Conservation (phyloP, 176 grass and related monocot species). For the Bonia amplexicaulis region DNA sequence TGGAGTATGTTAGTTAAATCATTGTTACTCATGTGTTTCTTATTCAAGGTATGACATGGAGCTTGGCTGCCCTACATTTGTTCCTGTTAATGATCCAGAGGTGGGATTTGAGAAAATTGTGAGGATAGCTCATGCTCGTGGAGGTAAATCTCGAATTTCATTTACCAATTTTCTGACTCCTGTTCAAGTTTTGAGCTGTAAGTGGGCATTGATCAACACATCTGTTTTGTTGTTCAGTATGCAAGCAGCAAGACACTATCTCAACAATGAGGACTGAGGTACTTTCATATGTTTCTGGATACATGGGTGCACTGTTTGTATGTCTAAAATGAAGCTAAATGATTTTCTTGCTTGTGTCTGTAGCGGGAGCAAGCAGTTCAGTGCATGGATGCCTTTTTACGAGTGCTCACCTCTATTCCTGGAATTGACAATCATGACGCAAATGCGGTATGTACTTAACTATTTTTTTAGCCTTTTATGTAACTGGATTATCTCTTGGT, state of each 20-base stretch:
- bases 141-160: constrained; percentile 43
- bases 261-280: constrained; percentile 72
- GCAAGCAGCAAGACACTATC: constrained; percentile 62
- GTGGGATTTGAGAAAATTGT: constrained; percentile 88
- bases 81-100: constrained; percentile 61
- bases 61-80: constrained; percentile 64
- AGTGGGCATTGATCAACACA: not conserved
- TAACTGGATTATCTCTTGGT: not conserved
- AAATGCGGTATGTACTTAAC: constrained; percentile 43
- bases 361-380: constrained; percentile 69
- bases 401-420: constrained; percentile 73
- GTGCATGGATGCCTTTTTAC: constrained; percentile 61
- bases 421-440: constrained; percentile 81
- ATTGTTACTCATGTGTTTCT: not conserved
- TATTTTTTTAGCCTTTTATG: not conserved
- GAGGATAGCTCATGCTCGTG: constrained; percentile 69
- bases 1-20: not conserved
- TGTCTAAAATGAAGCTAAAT: not conserved
- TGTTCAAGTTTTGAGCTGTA: not conserved
- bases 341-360: not conserved
- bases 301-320: not conserved
- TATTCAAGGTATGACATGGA: constrained; percentile 55
- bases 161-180: not conserved
- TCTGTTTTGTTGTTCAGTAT: constrained; percentile 46
- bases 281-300: constrained; percentile 9